A percentile compares a stretch with the other conserved stretches of the same genome.
Conservation (phyloP, 768 basidiomycete genomes). For the Asterophora lycoperdoides region DNA sequence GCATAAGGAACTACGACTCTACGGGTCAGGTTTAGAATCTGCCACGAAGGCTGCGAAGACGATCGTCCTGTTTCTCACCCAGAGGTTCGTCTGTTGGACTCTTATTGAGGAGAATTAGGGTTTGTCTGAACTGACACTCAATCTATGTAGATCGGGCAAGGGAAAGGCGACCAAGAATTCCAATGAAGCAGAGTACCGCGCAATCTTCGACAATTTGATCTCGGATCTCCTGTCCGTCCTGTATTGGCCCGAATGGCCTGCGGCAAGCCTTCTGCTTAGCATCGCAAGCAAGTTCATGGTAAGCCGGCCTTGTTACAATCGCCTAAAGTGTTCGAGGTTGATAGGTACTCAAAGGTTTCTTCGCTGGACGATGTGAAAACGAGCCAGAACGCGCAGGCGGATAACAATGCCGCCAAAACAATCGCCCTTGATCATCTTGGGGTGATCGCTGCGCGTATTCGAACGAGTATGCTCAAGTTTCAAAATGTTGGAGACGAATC, state of each 20-base stretch:
- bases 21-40: conserved; percentile 69
- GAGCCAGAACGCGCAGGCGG: conserved; percentile 38
- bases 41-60: conserved; percentile 83
- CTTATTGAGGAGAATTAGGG: neutral
- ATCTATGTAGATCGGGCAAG: conserved; percentile 64
- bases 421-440: conserved; percentile 94
- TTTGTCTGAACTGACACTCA: neutral
- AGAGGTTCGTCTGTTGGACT: conserved; percentile 35
- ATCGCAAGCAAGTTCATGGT: conserved; percentile 89
- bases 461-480: conserved; percentile 50
- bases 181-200: conserved; percentile 90
- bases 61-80: conserved; percentile 73
- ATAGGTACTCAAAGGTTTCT: conserved; percentile 49
- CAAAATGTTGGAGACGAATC: conserved; percentile 28
- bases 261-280: conserved; percentile 73
- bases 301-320: conserved; percentile 13
- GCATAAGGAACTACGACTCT: conserved; percentile 68
- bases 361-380: conserved; percentile 80
- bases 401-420: conserved; percentile 81
- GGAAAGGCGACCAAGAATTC: conserved; percentile 86
- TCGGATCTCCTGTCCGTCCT: conserved; percentile 83
- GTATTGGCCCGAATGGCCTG: conserved; percentile 98
- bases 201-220: conserved; percentile 88
- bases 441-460: conserved; percentile 81
- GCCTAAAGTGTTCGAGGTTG: neutral